Evolutionary conservation across 345 rosid genomes (phyloP), one percentile per base, ranked within the genome.

Genomic region (Luvunga scandens): DNA sequence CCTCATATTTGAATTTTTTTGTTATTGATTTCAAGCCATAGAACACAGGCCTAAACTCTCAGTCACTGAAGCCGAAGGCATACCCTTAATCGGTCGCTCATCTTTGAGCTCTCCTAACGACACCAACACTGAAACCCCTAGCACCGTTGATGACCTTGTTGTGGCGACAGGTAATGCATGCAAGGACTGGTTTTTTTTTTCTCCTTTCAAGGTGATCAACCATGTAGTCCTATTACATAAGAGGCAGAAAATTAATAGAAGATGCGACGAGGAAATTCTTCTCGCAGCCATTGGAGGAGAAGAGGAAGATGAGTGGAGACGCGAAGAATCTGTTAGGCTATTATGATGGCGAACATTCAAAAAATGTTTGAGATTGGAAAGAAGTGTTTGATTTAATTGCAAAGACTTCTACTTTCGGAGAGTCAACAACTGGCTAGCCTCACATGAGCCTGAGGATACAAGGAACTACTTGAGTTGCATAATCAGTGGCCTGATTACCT

Each of bases 361-460:
- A 87, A 77, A 87, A 87, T 68, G 89, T 86, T 59, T 81, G 89
- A 76, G 90, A 88, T 56, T 86, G 89, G 89, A 88, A 83, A 76
- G 89, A 87, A 53, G 85, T 87, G 25, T 84, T 83, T 69, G 90
- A 53, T 53, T 53, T 53, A 13, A 50, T 3, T 50, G 56, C 6
- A 18, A 18, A 50, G 56, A 50, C 19, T 50, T 22, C 56, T 1
- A 50, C 56, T 50, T 50, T 13, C 19, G 3, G 33, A 31, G 33
- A 3, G 33, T 31, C 3, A 31, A 31, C 33, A 31, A 31, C 33
- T 33, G 5, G 4, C 7, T 0, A 53, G 57, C 22, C 18, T 53
- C 57, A 5, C 22, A 34, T 71, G 56, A 62, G 24, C 77, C 81
- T 0, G 81, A 73, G 31, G 85, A 83, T 39, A 83, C 53, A 34